Evolutionary conservation across 371 early-diverging fungal species (phyloP).

Genomic region (Mortierella sp.): DNA sequence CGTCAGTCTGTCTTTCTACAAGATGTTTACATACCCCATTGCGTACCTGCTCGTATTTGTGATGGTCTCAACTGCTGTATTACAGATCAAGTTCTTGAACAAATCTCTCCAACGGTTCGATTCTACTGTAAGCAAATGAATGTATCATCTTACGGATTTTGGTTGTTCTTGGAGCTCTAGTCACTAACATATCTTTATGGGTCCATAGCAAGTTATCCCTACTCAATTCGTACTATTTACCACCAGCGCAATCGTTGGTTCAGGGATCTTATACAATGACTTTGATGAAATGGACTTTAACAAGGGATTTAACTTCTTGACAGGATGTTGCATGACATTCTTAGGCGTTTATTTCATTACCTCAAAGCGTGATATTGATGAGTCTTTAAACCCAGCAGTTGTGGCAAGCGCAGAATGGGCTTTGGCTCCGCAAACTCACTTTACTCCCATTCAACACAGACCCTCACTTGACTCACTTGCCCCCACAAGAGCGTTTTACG

Average conservation of each 20-base stretch:
- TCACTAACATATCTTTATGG: neutral
- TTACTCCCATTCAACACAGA: constrained; percentile 14
- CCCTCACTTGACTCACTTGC: constrained; percentile 26
- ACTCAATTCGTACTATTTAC: constrained; percentile 87
- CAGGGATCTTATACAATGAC: constrained; percentile 79
- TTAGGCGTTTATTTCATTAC: constrained; percentile 81
- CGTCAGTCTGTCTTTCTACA: constrained; percentile 71
- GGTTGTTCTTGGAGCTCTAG: no score
- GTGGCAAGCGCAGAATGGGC: constrained; percentile 32
- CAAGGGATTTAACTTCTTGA: constrained; percentile 63
- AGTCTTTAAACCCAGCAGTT: neutral
- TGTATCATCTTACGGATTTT: no score
- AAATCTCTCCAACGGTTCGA: constrained; percentile 78
- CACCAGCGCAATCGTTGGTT: constrained; percentile 80
- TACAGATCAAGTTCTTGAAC: constrained; percentile 83
- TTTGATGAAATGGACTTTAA: constrained; percentile 72
- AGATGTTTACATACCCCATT: constrained; percentile 76
- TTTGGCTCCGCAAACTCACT: constrained; percentile 25
- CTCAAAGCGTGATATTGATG: constrained; percentile 60
- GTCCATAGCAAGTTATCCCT: constrained; percentile 75
- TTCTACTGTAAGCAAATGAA: constrained; percentile 64
- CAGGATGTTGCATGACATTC: constrained; percentile 76
- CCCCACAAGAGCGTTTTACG: constrained; percentile 15
- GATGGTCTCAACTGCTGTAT: constrained; percentile 73
- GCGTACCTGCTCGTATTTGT: constrained; percentile 74